phyloP scores from a whole-genome alignment of 495 filamentous ascomycete genomes.

The Viridothelium virens region DNA sequence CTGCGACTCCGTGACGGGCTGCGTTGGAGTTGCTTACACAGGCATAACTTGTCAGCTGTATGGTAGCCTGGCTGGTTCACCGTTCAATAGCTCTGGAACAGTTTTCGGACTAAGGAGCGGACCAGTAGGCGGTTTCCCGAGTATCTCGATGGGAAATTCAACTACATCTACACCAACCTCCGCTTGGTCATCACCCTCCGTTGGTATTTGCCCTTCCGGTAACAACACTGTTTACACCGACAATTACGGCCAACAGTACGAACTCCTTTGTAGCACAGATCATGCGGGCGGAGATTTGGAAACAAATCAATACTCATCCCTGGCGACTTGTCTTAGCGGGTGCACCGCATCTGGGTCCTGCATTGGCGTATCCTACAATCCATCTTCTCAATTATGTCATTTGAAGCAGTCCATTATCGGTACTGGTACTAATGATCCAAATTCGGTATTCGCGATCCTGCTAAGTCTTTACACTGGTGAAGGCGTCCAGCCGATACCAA shows the following conservation, averaged over 20 bases:
- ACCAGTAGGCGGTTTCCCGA: neutral
- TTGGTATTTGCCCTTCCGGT: neutral
- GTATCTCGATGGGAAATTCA: neutral
- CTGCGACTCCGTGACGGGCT: constrained; percentile 17
- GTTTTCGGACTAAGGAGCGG: neutral
- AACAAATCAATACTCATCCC: neutral
- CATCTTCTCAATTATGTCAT: constrained; percentile 5
- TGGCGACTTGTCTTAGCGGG: neutral
- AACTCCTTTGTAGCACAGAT: constrained; percentile 6
- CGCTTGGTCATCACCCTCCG: neutral
- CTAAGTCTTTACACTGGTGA: constrained; percentile 1
- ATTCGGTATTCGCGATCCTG: neutral
- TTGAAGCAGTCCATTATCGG: constrained; percentile 19
- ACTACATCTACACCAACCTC: neutral
- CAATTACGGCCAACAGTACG: constrained; percentile 5
- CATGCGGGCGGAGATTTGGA: constrained; percentile 14
- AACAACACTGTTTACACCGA: constrained; percentile 16
- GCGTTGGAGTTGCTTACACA: constrained; percentile 18
- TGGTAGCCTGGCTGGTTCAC: constrained; percentile 5
- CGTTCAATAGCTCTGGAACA: neutral
- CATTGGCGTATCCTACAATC: neutral
- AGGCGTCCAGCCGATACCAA: neutral
- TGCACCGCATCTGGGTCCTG: constrained; percentile 6
- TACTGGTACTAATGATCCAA: constrained; percentile 5
- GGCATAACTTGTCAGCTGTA: constrained; percentile 18